phyloP scores from a whole-genome alignment of 441 rosid genomes.

The Eutrema salsugineum region DNA sequence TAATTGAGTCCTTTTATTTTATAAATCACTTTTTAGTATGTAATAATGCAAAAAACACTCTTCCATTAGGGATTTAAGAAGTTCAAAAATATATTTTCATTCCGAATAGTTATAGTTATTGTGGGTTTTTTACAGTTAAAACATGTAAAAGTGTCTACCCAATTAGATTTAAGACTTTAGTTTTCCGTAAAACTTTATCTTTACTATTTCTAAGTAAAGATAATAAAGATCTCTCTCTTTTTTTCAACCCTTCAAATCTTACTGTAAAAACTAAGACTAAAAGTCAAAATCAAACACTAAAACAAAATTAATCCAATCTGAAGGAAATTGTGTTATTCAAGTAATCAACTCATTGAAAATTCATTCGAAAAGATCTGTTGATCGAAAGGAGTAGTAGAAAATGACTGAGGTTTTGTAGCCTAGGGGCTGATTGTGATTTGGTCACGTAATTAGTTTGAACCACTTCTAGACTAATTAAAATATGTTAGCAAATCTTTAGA shows the following conservation, averaged over 20 bases:
- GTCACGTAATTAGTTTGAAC: not conserved
- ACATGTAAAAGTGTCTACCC: not conserved
- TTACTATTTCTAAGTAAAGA: not conserved
- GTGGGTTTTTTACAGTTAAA: not conserved
- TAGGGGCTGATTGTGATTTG: conserved; percentile 12
- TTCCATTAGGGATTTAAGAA: not conserved
- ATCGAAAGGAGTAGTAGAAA: not conserved
- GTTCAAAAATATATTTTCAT: not conserved
- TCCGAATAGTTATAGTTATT: not conserved
- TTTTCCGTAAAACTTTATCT: not conserved
- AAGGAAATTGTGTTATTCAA: not conserved
- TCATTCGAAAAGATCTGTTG: not conserved
- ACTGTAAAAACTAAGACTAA: not conserved
- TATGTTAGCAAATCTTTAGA: not conserved
- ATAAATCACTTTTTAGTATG: not conserved
- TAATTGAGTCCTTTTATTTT: not conserved
- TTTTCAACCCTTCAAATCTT: too few species aligned
- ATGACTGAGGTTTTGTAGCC: not conserved
- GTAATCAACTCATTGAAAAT: not conserved
- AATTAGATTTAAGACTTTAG: not conserved
- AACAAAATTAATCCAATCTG: not conserved
- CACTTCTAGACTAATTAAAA: not conserved
- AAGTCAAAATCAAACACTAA: not conserved
- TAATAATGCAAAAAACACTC: not conserved
- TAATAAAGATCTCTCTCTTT: too few species aligned